Evolutionary conservation across 2,329 filamentous ascomycete genomes (phyloP), one percentile per base, ranked within the genome.

Genomic region (Knoxdaviesia capensis): DNA sequence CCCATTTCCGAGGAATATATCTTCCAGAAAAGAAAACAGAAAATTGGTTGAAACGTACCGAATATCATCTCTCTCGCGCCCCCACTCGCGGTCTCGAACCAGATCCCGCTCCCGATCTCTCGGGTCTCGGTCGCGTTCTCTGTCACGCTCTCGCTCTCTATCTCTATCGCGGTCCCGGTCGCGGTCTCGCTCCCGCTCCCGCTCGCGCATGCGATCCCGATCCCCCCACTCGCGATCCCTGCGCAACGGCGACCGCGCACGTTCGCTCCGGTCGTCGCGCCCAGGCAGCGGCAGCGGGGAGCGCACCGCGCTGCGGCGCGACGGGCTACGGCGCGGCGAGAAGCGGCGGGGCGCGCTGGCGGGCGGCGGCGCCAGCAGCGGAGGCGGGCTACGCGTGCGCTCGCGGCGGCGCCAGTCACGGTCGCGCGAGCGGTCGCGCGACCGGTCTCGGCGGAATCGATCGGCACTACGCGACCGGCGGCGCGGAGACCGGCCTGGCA

Each of bases 401-500:
- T 45, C 48, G 33, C 48, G 47, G 39, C 45, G 46, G 41, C 47
- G 43, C 44, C 41, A 46, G 7, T 61, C 57, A 43, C 60, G 52
- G 9, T 59, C 59, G 44, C 61, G 54, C 9, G 62, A 63, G 42
- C 60, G 55, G 20, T 62, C 60, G 43, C 61, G 53, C 10, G 62
- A 64, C 42, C 62, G 56, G 11, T 63, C 60, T 41, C 61, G 53
- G 32, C 62, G 54, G 46, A 60, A 65, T 29, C 60, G 54, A 43
- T 64, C 61, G 29, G 52, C 54, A 48, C 60, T 64, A 42, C 61
- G 55, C 35, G 62, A 65, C 35, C 62, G 55, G 36, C 61, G 58
- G 6, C 63, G 57, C 31, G 53, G 57, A 42, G 63, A 65, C 45
- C 62, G 52, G 34, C 59, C 58, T n/a, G 63, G 62, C 6, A 65